Base-by-base conservation (phyloP, 331 rosid genomes). In the Acacia pycnantha region DNA sequence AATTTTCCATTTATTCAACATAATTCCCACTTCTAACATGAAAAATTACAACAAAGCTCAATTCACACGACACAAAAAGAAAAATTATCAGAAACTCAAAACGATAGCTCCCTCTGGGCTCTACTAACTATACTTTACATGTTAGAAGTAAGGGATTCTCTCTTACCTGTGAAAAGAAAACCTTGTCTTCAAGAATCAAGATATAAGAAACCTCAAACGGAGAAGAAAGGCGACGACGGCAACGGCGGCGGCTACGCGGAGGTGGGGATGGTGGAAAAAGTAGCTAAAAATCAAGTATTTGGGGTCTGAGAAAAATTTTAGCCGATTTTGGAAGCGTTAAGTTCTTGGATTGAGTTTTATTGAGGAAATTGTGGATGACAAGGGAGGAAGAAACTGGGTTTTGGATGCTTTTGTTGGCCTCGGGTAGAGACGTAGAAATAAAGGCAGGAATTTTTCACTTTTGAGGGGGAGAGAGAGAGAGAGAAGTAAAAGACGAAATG, bases 91-190 rank as follows among this genome's bases (percentile, higher is more conserved):
- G 41, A 70, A 46, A 70, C 35, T 3, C 7, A 75, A 37, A 1
- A 37, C 11, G 19, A 53, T 48, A 53, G 26, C 44, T 71, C 26
- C 27, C 21, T 12, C 6, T 21, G 41, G 41, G 2, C 41, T 37
- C 9, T 37, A 21, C 61, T 54, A 6, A 13, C 15, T 13, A 21
- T 10, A 21, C 40, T 33, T 48, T 35, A 68, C 16, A 69, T 11
- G 4, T 5, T 2, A 61, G 56, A 44, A 18, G 11, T 8, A 7
- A 15, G 58, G 58, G 50, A 48, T 78, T 67, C 12, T 18, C 33
- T n/a, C 41, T 82, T 27, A 85, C 88, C 83, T 85, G 4, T 58
- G 1, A 1, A 26, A 59, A 76, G 70, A 76, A 37, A 56, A 76
- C 41, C 58, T 46, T 53, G n/a, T 6, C 50, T 22, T 29, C 22